phyloP scores from a whole-genome alignment of 1,284 basidiomycete species.

The Austroboletus niveus region DNA sequence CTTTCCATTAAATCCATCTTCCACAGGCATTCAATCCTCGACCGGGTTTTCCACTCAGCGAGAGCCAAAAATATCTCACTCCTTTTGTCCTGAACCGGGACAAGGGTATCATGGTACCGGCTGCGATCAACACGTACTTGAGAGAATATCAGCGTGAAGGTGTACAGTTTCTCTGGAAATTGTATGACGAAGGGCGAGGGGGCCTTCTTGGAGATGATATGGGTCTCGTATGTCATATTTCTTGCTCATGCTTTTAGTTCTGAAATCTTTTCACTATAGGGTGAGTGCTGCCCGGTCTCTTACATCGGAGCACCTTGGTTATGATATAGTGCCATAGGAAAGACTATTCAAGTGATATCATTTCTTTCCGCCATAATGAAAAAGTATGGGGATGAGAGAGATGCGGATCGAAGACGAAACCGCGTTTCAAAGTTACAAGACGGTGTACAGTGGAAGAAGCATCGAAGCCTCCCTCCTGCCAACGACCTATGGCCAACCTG shows the following conservation, averaged over 20 bases:
- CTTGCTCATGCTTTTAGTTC: neutral
- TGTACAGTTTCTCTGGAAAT: conserved; percentile 69
- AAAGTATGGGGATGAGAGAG: conserved; percentile 64
- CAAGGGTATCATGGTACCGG: conserved; percentile 57
- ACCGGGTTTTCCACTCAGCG: conserved; percentile 51
- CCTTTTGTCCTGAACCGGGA: conserved; percentile 49
- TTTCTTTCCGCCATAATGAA: conserved; percentile 85
- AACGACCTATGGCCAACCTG: conserved; percentile 77
- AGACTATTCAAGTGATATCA: conserved; percentile 87
- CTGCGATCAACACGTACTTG: conserved; percentile 74
- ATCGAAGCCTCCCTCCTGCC: conserved; percentile 57
- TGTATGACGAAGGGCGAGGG: conserved; percentile 62
- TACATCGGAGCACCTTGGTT: neutral
- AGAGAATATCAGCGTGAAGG: conserved; percentile 86
- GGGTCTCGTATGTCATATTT: conserved; percentile 62
- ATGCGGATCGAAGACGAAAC: conserved; percentile 58
- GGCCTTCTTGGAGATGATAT: conserved; percentile 87
- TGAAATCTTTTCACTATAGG: conserved; percentile 19
- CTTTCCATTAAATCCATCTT: neutral
- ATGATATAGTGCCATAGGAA: conserved; percentile 42
- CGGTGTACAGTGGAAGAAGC: conserved; percentile 48
- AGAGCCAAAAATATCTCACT: conserved; percentile 40
- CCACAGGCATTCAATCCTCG: conserved; percentile 41
- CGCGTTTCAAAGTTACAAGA: conserved; percentile 67
- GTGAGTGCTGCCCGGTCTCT: conserved; percentile 11